phyloP scores from a whole-genome alignment of 306 rosid species.

The Argentina anserina region DNA sequence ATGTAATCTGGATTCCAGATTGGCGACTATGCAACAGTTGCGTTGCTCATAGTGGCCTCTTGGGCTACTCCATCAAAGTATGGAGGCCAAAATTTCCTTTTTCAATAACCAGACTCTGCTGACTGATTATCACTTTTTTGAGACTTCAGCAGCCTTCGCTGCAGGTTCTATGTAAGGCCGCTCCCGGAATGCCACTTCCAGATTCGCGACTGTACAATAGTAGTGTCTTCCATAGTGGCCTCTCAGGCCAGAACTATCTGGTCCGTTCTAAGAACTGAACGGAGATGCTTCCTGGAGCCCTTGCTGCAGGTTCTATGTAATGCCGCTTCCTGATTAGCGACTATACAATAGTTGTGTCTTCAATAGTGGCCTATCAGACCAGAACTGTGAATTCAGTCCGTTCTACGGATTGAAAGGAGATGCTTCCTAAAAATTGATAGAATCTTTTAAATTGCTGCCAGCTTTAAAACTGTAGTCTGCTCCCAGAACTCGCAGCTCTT shows the following conservation, averaged over 20 bases:
- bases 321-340: neutral
- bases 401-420: neutral
- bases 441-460: constrained; percentile 2
- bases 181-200: neutral
- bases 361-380: neutral
- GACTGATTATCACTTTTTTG: neutral
- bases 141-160: neutral
- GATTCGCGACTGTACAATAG: neutral
- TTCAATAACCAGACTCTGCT: neutral
- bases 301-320: neutral
- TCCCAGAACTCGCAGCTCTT: neutral
- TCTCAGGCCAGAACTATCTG: neutral
- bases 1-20: neutral
- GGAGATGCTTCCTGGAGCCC: too few relatives aligned
- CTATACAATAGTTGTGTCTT: neutral
- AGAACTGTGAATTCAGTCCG: neutral
- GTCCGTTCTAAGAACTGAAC: too few relatives aligned
- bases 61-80: neutral
- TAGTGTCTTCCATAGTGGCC: neutral
- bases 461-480: neutral
- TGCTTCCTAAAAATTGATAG: neutral
- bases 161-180: neutral
- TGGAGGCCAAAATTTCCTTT: neutral
- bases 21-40: neutral
- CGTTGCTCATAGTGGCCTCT: neutral